Evolutionary conservation across 768 basidiomycete species (phyloP).

Genomic region (Rhizopogon vinicolor): DNA sequence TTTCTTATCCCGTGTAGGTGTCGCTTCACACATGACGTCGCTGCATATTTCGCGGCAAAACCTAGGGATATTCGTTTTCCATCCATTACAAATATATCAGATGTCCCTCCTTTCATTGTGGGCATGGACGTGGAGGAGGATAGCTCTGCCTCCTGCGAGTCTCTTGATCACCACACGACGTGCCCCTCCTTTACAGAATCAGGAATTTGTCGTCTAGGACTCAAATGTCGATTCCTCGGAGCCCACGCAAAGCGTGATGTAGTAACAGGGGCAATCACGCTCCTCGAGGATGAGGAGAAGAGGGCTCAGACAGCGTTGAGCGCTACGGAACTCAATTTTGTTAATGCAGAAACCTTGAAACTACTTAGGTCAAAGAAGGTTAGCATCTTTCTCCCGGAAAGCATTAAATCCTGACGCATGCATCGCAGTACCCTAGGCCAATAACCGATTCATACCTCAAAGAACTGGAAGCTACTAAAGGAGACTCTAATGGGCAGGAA

Average conservation of each 20-base stretch:
- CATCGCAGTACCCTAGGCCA: conserved; percentile 57
- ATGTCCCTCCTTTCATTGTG: conserved; percentile 47
- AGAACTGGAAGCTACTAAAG: conserved; percentile 39
- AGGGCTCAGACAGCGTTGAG: conserved; percentile 42
- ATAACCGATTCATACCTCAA: conserved; percentile 58
- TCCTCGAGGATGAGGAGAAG: conserved; percentile 56
- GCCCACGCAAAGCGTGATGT: conserved; percentile 58
- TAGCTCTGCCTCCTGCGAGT: background rate
- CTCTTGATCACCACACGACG: conserved; percentile 17
- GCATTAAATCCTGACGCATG: background rate
- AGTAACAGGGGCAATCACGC: conserved; percentile 37
- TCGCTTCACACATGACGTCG: conserved; percentile 74
- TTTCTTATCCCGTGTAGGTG: conserved; percentile 43
- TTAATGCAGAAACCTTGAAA: conserved; percentile 53
- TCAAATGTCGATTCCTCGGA: conserved; percentile 88
- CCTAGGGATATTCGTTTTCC: conserved; percentile 67
- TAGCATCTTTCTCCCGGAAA: conserved; percentile 2
- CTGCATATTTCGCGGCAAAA: conserved; percentile 73
- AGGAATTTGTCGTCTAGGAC: conserved; percentile 44
- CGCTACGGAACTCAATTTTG: conserved; percentile 66
- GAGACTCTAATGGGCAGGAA: conserved; percentile 8
- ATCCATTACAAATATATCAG: conserved; percentile 34
- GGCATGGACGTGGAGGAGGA: background rate
- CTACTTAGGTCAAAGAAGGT: conserved; percentile 69
- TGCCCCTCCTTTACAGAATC: conserved; percentile 25